Conservation (phyloP, 2,329 filamentous ascomycete species). For the Juglanconis juglandina region DNA sequence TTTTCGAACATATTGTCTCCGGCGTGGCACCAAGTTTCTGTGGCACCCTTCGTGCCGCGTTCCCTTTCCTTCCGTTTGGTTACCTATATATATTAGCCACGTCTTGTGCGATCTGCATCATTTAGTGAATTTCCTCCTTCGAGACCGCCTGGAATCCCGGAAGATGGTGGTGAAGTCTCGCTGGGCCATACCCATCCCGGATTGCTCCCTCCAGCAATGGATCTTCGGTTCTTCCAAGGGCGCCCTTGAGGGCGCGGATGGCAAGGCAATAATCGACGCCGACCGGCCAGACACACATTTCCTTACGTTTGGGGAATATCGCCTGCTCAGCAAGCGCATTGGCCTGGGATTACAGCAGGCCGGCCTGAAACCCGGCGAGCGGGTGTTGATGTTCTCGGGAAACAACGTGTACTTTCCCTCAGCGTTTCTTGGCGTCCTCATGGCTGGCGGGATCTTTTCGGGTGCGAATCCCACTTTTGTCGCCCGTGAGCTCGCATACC, state of each 20-base stretch:
- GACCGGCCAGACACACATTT: constrained; percentile 63
- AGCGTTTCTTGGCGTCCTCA: constrained; percentile 68
- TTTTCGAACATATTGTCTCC: background rate
- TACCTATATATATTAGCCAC: background rate
- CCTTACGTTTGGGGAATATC: constrained; percentile 61
- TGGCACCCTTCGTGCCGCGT: background rate
- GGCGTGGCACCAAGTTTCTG: background rate
- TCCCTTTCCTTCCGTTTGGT: background rate
- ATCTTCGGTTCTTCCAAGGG: constrained; percentile 49
- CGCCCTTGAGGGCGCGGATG: constrained; percentile 36
- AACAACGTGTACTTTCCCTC: constrained; percentile 72
- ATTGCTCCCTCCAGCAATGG: constrained; percentile 52
- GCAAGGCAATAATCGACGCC: constrained; percentile 59
- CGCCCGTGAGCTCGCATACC: constrained; percentile 68
- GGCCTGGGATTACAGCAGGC: constrained; percentile 63
- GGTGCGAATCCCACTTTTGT: constrained; percentile 53
- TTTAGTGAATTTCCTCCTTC: background rate
- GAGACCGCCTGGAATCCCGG: background rate
- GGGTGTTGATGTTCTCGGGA: constrained; percentile 69
- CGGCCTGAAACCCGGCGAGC: constrained; percentile 65
- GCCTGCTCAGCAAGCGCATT: constrained; percentile 68
- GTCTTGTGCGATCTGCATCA: background rate
- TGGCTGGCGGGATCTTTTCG: constrained; percentile 75
- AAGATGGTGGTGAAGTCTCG: constrained; percentile 47
- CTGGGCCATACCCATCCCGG: constrained; percentile 41